These are phyloP conservation scores for Plasmodium cynomolgi DNA, from an alignment of 169 alveolate genomes.

Conservation along the genomic window DNA sequence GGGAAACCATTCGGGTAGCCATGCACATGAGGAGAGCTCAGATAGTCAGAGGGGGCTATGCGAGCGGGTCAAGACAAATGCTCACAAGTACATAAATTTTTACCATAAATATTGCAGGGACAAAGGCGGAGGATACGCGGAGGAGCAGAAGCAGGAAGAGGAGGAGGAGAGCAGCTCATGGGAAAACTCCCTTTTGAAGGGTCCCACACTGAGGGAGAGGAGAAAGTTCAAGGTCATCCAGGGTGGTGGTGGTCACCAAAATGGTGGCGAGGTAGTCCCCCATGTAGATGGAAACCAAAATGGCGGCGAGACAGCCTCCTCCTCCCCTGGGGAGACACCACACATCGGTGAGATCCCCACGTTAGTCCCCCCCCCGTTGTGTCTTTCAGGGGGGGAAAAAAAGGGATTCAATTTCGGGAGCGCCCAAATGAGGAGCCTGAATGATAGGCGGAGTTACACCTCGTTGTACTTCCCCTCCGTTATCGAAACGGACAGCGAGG, in stretches of 20 bases:
- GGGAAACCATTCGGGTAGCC: neutral
- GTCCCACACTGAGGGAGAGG: neutral
- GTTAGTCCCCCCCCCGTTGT: neutral
- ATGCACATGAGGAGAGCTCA: neutral
- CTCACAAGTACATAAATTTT: conserved; percentile 19
- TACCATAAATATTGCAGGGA: conserved; percentile 8
- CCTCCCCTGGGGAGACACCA: neutral
- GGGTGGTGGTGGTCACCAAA: neutral
- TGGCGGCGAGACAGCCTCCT: neutral
- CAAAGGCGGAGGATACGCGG: neutral
- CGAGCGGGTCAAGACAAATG: conserved; percentile 6
- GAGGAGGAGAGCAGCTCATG: neutral
- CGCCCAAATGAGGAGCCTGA: neutral
- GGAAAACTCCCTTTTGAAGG: neutral
- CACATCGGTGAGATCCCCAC: neutral
- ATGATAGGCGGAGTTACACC: neutral
- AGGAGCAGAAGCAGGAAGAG: neutral
- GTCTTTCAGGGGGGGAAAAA: too few relatives aligned
- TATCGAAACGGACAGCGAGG: neutral
- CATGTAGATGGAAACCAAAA: neutral
- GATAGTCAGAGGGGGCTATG: neutral
- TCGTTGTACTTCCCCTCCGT: neutral
- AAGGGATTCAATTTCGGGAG: neutral
- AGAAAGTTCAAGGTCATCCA: conserved; percentile 26
- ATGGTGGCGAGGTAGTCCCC: neutral